Base-by-base conservation (phyloP, 2,329 filamentous ascomycete genomes). In the Colletotrichum higginsianum region DNA sequence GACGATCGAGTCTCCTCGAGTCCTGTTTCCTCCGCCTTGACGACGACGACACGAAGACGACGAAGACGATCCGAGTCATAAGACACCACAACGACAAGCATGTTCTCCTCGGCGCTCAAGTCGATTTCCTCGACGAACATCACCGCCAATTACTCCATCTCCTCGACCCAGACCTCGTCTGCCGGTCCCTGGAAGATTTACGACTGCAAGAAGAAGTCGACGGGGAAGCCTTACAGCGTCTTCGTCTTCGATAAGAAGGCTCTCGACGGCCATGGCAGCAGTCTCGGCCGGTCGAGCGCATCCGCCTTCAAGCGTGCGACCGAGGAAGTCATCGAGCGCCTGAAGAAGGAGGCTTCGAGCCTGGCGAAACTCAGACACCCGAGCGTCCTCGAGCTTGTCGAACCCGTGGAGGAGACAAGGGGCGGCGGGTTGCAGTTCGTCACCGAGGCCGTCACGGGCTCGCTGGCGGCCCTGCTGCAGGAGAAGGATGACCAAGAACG, bases 111-210 rank as follows among this genome's bases (percentile, higher is more conserved):
- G 74, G 94, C 94, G 75, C 89, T 98, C 80, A 98, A 98, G 84
- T 97, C 96, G 74, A 96, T 98, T 81, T 92, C 92, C 75, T 96
- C 89, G 77, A 88, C 93, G 72, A 98, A 98, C 84, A 98, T 99
- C 84, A 92, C 91, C 71, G 91, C 93, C 79, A 97, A 98, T 84
- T 99, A 99, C 83, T 90, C 93, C 76, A 87, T 98, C 75, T 92
- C 94, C 26, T 87, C 91, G 35, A 90, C 90, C 71, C 89, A 93
- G 13, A 92, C 90, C n/a, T 93, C 94, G 62, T 90, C 90, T 63
- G 94, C 95, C 18, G 96, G 96, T 21, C 94, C 95, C 70, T 99
- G 96, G 96, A 97, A 95, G 85, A 96, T 99, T 78, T 96, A 96
- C 87, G 95, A 98, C 84, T 95, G 94, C 71, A 98, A 97, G 86